Conservation (phyloP, 2,329 filamentous ascomycete species). For the Endothia cerciana region DNA sequence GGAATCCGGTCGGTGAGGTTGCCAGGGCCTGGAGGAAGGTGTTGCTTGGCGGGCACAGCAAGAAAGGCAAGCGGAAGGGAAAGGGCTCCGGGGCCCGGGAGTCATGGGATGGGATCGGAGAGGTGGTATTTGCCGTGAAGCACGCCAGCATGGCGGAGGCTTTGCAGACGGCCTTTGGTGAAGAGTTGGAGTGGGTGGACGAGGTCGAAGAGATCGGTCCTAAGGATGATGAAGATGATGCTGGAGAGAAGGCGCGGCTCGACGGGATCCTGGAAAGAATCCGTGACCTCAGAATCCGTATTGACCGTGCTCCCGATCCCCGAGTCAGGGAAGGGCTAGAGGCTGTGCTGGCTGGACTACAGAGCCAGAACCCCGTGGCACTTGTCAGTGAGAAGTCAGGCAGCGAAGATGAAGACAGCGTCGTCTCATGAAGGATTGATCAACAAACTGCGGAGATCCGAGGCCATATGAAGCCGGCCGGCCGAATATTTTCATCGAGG, state of each 20-base stretch:
- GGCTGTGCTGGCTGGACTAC: conserved; percentile 17
- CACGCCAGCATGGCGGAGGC: conserved; percentile 54
- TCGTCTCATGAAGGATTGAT: no score
- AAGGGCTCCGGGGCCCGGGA: conserved; percentile 26
- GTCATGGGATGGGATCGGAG: conserved; percentile 49
- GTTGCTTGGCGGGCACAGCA: conserved; percentile 38
- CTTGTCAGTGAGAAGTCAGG: neutral
- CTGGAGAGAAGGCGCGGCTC: conserved; percentile 16
- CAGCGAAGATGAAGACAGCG: neutral
- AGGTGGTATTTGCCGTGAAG: conserved; percentile 63
- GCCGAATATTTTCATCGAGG: no score
- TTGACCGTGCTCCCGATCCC: conserved; percentile 9
- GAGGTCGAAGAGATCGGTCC: conserved; percentile 17
- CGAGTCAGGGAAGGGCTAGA: conserved; percentile 12
- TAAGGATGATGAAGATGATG: conserved; percentile 25
- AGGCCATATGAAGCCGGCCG: no score
- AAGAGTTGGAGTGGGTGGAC: conserved; percentile 40
- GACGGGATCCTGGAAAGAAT: conserved; percentile 9
- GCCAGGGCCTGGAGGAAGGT: conserved; percentile 58
- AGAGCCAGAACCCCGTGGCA: conserved; percentile 1
- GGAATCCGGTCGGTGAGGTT: conserved; percentile 63
- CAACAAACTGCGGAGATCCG: no score
- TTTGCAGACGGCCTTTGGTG: conserved; percentile 54
- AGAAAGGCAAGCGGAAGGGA: conserved; percentile 11
- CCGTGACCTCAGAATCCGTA: conserved; percentile 14